Percentiles rank a stretch among this genome's conserved stretches.
Evolutionary conservation across 352 stramenopile genomes (phyloP).

Genomic region (Pythium utonaiense): DNA sequence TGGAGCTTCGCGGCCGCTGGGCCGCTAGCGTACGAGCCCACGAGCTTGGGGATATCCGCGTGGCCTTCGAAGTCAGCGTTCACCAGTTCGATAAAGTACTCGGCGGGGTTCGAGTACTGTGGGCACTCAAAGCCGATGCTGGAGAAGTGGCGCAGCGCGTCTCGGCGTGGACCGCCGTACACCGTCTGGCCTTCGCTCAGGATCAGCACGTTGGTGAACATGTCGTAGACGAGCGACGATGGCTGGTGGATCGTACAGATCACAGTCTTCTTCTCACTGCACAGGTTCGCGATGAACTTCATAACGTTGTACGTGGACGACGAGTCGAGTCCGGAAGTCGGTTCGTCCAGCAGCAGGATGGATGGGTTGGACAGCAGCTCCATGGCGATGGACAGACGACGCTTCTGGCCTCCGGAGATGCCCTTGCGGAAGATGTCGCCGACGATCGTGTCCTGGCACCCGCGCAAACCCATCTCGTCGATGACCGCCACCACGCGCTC

Average conservation of each 20-base stretch:
- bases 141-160: slow-evolving; percentile 44
- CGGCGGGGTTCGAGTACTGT: slow-evolving; percentile 59
- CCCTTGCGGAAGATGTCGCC: slow-evolving; percentile 86
- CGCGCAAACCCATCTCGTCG: slow-evolving; percentile 59
- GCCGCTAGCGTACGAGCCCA: slow-evolving; percentile 7
- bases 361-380: slow-evolving; percentile 93
- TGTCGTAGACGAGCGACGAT: slow-evolving; percentile 61
- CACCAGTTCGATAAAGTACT: slow-evolving; percentile 34
- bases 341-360: slow-evolving; percentile 94
- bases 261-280: slow-evolving; percentile 60
- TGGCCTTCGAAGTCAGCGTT: slow-evolving; percentile 41
- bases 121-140: slow-evolving; percentile 46
- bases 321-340: slow-evolving; percentile 90
- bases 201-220: slow-evolving; percentile 62
- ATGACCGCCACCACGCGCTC: slow-evolving; percentile 56
- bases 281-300: slow-evolving; percentile 47
- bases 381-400: slow-evolving; percentile 90
- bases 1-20: not conserved
- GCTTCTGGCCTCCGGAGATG: slow-evolving; percentile 85
- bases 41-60: slow-evolving; percentile 17
- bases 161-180: slow-evolving; percentile 81
- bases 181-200: slow-evolving; percentile 72
- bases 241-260: slow-evolving; percentile 86
- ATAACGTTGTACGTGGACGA: slow-evolving; percentile 88
- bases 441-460: slow-evolving; percentile 53